A percentile compares a stretch with the other conserved stretches of the same genome.
These are phyloP conservation scores for Pythium myriotylum DNA, from an alignment of 352 stramenopile genomes.

Conservation along the genomic window DNA sequence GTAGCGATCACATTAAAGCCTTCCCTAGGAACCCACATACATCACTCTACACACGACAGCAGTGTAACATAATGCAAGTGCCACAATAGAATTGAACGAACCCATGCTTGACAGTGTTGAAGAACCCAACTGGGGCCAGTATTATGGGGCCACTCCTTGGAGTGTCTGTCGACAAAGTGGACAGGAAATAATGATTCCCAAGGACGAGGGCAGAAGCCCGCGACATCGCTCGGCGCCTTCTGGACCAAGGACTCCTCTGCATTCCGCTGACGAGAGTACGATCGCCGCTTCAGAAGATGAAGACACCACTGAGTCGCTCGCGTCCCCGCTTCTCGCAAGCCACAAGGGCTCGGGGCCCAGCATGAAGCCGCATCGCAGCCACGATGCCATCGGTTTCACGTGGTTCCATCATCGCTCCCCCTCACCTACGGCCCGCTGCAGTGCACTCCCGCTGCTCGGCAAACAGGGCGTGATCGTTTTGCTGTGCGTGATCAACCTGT, in stretches of 20 bases:
- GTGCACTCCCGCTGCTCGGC: slow-evolving; percentile 5
- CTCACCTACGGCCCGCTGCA: slow-evolving; percentile 13
- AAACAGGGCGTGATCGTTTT: slow-evolving; percentile 70
- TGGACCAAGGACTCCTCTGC: background rate
- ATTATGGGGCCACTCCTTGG: too few relatives aligned
- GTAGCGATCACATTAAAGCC: background rate
- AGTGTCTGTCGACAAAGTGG: too few relatives aligned
- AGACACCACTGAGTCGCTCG: slow-evolving; percentile 5
- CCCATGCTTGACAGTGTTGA: background rate
- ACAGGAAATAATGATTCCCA: background rate
- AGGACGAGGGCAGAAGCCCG: background rate
- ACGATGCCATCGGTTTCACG: slow-evolving; percentile 20
- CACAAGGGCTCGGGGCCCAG: background rate
- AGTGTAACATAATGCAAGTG: too few relatives aligned
- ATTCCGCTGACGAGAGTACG: background rate
- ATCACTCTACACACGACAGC: background rate
- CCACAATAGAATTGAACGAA: slow-evolving; percentile 2
- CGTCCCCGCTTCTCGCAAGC: slow-evolving; percentile 21
- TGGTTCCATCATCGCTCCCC: slow-evolving; percentile 18
- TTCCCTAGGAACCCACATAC: background rate
- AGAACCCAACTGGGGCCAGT: too few relatives aligned
- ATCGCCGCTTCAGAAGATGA: background rate
- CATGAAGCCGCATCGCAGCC: background rate
- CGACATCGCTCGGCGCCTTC: slow-evolving; percentile 1
- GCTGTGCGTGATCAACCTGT: slow-evolving; percentile 89